These are phyloP conservation scores for Cenchrus purpureus DNA, from an alignment of 176 grass and related monocot genomes.

Conservation along the genomic window DNA sequence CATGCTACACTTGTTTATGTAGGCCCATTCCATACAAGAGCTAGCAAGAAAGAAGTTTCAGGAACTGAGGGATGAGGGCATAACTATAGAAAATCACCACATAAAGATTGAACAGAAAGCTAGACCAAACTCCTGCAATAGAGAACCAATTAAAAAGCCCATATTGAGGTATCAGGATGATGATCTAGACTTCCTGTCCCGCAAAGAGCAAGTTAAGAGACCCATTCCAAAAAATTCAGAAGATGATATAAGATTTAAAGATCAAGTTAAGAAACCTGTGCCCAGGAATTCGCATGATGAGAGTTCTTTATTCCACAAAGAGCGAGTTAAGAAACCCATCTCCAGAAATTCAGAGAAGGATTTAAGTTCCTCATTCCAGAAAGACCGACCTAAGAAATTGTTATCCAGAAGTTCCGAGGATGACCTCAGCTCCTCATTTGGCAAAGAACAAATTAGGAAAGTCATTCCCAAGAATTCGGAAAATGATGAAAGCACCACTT, in stretches of 20 bases:
- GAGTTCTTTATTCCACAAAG: slow-evolving; percentile 40
- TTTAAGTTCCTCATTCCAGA: slow-evolving; percentile 49
- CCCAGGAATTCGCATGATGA: slow-evolving; percentile 38
- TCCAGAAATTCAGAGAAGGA: slow-evolving; percentile 50
- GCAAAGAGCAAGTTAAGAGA: slow-evolving; percentile 51
- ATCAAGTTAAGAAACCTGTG: slow-evolving; percentile 41
- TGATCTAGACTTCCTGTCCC: slow-evolving; percentile 43
- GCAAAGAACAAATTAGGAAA: slow-evolving; percentile 41
- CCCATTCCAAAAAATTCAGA: slow-evolving; percentile 37
- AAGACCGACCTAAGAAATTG: slow-evolving; percentile 40
- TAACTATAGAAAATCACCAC: slow-evolving; percentile 54
- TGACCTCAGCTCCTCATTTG: slow-evolving; percentile 38
- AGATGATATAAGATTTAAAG: slow-evolving; percentile 32
- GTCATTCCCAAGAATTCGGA: slow-evolving; percentile 37
- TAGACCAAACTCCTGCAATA: slow-evolving; percentile 47
- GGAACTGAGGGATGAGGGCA: slow-evolving; percentile 76
- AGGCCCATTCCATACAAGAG: slow-evolving; percentile 99
- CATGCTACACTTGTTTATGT: slow-evolving; percentile 37
- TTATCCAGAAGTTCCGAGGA: slow-evolving; percentile 46
- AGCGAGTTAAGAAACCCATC: slow-evolving; percentile 50
- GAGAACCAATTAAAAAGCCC: slow-evolving; percentile 59
- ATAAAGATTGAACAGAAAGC: slow-evolving; percentile 64
- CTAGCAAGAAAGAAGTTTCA: slow-evolving; percentile 93
- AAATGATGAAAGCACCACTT: slow-evolving; percentile 32
- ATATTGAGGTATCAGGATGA: slow-evolving; percentile 50